These are phyloP conservation scores for Perilla frutescens DNA, from an alignment of 257 asterid species.

Conservation along the genomic window DNA sequence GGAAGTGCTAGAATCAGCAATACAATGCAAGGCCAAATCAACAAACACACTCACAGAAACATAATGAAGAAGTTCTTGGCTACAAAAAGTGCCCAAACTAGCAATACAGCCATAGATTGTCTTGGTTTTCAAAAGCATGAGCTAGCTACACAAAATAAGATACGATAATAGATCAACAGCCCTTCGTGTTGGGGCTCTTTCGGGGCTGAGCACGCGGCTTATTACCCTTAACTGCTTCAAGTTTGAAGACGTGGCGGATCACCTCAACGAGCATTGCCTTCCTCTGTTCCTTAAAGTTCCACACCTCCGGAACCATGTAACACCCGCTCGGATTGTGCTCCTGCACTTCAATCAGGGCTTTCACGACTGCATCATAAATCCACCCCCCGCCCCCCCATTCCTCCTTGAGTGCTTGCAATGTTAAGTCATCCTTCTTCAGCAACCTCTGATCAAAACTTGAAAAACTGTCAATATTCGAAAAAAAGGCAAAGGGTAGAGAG, in stretches of 20 bases:
- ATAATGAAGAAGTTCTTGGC: too few relatives aligned
- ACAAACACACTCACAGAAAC: too few relatives aligned
- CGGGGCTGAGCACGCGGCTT: neutral
- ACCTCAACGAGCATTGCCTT: conserved; percentile 61
- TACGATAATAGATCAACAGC: too few relatives aligned
- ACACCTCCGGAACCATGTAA: conserved; percentile 54
- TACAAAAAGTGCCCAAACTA: too few relatives aligned
- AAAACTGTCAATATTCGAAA: conserved; percentile 23
- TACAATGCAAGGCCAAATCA: too few relatives aligned
- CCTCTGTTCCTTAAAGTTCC: conserved; percentile 56
- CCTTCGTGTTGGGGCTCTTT: neutral
- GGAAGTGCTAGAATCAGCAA: too few relatives aligned
- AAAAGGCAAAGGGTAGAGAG: neutral
- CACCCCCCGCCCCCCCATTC: conserved; percentile 61
- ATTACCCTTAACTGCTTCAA: neutral
- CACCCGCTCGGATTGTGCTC: conserved; percentile 63
- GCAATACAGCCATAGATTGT: neutral
- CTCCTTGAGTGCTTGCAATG: conserved; percentile 34
- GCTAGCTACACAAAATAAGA: neutral
- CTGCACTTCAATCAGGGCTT: conserved; percentile 44
- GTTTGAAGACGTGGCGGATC: conserved; percentile 29
- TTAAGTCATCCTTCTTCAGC: conserved; percentile 47
- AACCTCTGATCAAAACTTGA: conserved; percentile 18
- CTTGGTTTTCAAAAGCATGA: neutral
- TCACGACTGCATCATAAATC: conserved; percentile 39